Conservation (phyloP, 2,329 filamentous ascomycete genomes). For the Aspergillus carbonarius region DNA sequence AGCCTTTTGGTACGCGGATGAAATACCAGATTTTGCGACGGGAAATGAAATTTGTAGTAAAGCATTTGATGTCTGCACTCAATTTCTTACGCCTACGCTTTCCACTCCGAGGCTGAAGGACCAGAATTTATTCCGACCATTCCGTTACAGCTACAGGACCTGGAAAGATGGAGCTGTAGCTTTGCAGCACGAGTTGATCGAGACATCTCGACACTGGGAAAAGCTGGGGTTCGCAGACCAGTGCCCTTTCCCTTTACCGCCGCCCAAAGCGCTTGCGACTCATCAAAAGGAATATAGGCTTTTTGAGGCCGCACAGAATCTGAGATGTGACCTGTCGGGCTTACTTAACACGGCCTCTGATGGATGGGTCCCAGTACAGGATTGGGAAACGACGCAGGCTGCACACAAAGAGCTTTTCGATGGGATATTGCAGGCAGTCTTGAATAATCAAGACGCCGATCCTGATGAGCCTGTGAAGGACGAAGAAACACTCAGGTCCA, state of each 20-base stretch:
- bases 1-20: conserved; percentile 40
- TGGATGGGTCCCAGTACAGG: conserved; percentile 37
- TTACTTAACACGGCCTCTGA: conserved; percentile 35
- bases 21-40: conserved; percentile 42
- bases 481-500: conserved; percentile 33
- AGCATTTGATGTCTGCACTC: conserved; percentile 34
- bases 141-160: conserved; percentile 42
- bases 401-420: conserved; percentile 32
- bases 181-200: conserved; percentile 43
- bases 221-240: conserved; percentile 38
- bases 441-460: conserved; percentile 28
- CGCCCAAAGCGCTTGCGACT: conserved; percentile 23
- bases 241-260: conserved; percentile 32
- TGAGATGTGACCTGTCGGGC: conserved; percentile 28
- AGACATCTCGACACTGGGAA: conserved; percentile 38
- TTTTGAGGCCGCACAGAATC: conserved; percentile 35
- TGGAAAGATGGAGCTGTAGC: conserved; percentile 44
- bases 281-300: conserved; percentile 32
- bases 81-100: conserved; percentile 33
- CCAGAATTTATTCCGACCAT: conserved; percentile 38
- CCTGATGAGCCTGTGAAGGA: conserved; percentile 36
- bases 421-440: conserved; percentile 32
- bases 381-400: conserved; percentile 33
- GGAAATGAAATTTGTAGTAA: conserved; percentile 31
- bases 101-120: conserved; percentile 34